Evolutionary conservation across 2,329 filamentous ascomycete genomes (phyloP).

Genomic region (Dactylella cylindrospora): DNA sequence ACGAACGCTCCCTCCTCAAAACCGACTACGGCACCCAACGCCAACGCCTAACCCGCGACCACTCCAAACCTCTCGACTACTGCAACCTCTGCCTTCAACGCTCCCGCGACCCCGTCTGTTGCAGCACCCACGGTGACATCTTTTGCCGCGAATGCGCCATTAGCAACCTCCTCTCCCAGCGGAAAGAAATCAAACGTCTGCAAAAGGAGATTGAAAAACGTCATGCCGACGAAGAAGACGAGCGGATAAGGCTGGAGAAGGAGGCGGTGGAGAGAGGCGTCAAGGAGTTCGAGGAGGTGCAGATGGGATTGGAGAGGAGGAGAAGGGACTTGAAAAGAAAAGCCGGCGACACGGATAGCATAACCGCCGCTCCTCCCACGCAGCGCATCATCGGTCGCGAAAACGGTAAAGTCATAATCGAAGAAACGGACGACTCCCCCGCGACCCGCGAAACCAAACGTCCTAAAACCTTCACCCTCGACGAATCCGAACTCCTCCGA

Average conservation of each 20-base stretch:
- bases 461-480: conserved; percentile 71
- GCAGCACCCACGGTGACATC: conserved; percentile 74
- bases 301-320: conserved; percentile 65
- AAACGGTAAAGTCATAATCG: conserved; percentile 55
- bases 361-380: conserved; percentile 47
- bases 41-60: conserved; percentile 84
- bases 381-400: conserved; percentile 53
- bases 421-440: conserved; percentile 49
- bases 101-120: conserved; percentile 79
- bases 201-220: conserved; percentile 67
- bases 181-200: conserved; percentile 82
- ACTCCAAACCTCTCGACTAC: conserved; percentile 85
- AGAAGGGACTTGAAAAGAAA: conserved; percentile 45
- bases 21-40: conserved; percentile 77
- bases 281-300: conserved; percentile 79
- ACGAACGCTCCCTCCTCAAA: conserved; percentile 82
- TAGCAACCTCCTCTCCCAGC: conserved; percentile 83
- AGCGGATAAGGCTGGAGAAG: conserved; percentile 63
- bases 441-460: conserved; percentile 55
- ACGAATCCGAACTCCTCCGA: conserved; percentile 71
- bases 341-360: conserved; percentile 47
- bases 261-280: conserved; percentile 70
- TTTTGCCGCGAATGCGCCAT: conserved; percentile 96
- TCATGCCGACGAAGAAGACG: conserved; percentile 64
- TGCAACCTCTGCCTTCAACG: conserved; percentile 84